phyloP scores from a whole-genome alignment of 192 early-diverging fungal genomes.

The Phlyctochytrium planicorne region DNA sequence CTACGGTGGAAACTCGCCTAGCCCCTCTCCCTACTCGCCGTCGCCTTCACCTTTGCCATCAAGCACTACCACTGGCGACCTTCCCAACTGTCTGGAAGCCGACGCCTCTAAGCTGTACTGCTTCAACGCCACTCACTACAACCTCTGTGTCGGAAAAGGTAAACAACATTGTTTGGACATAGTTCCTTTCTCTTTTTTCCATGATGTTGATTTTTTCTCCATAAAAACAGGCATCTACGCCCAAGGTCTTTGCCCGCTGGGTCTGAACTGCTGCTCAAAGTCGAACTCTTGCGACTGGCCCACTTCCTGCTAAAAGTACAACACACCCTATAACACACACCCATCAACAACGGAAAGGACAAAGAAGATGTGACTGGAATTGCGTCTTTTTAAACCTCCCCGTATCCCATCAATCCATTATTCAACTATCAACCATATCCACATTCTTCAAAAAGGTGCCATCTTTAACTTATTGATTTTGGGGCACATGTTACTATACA shows the following conservation, averaged over 20 bases:
- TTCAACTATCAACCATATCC: too few relatives aligned
- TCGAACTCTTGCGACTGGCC: neutral
- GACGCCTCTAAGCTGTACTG: neutral
- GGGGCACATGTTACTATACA: too few relatives aligned
- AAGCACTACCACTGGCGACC: too few relatives aligned
- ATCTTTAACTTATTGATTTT: too few relatives aligned
- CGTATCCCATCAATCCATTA: too few relatives aligned
- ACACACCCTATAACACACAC: too few relatives aligned
- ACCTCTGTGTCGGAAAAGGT: neutral
- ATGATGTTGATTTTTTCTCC: neutral
- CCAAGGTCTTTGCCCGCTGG: neutral
- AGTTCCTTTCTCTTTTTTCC: neutral
- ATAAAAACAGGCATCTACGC: neutral
- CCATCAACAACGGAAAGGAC: too few relatives aligned
- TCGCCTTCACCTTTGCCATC: neutral
- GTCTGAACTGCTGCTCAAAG: slow-evolving; percentile 3
- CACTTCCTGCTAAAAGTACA: neutral
- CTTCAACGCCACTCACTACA: neutral
- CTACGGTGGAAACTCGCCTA: neutral
- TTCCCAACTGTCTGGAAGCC: neutral
- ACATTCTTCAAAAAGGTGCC: too few relatives aligned
- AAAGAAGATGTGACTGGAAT: too few relatives aligned
- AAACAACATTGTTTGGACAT: neutral
- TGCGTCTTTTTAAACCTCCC: too few relatives aligned
- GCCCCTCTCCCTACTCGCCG: neutral